A percentile compares a stretch with the other conserved stretches of the same genome.
Evolutionary conservation across 2,329 filamentous ascomycete genomes (phyloP).

Genomic region (Elsinoe perseae): DNA sequence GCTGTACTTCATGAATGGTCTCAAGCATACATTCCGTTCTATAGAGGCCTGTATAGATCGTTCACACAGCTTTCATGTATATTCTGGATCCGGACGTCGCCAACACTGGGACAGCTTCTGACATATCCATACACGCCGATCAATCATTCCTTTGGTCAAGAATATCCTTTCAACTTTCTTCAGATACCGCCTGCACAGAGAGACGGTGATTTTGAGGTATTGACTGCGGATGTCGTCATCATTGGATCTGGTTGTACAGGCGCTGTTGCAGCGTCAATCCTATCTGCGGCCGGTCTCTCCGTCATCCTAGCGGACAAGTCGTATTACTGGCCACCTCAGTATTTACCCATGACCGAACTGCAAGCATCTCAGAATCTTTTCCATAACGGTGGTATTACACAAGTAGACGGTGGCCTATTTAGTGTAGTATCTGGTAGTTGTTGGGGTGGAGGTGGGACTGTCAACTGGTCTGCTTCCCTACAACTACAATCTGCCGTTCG

Average conservation of each 20-base stretch:
- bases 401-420: slow-evolving; percentile 44
- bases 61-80: slow-evolving; percentile 49
- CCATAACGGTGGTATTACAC: slow-evolving; percentile 56
- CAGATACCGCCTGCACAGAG: slow-evolving; percentile 47
- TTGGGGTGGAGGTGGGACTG: slow-evolving; percentile 79
- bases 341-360: slow-evolving; percentile 65
- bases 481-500: slow-evolving; percentile 70
- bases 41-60: slow-evolving; percentile 50
- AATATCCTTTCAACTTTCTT: slow-evolving; percentile 54
- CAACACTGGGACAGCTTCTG: slow-evolving; percentile 47
- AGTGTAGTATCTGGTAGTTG: slow-evolving; percentile 59
- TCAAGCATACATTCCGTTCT: slow-evolving; percentile 47
- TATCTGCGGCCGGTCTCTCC: slow-evolving; percentile 65
- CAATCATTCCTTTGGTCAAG: slow-evolving; percentile 37
- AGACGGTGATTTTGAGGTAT: slow-evolving; percentile 57
- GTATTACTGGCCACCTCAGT: slow-evolving; percentile 64
- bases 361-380: slow-evolving; percentile 58
- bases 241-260: slow-evolving; percentile 84
- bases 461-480: slow-evolving; percentile 71
- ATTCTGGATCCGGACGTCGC: slow-evolving; percentile 49
- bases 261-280: slow-evolving; percentile 69
- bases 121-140: slow-evolving; percentile 52
- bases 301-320: slow-evolving; percentile 79
- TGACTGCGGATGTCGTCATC: slow-evolving; percentile 61
- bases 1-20: slow-evolving; percentile 56